phyloP scores from a whole-genome alignment of 179 eudicot species.

The Beta corolliflora region DNA sequence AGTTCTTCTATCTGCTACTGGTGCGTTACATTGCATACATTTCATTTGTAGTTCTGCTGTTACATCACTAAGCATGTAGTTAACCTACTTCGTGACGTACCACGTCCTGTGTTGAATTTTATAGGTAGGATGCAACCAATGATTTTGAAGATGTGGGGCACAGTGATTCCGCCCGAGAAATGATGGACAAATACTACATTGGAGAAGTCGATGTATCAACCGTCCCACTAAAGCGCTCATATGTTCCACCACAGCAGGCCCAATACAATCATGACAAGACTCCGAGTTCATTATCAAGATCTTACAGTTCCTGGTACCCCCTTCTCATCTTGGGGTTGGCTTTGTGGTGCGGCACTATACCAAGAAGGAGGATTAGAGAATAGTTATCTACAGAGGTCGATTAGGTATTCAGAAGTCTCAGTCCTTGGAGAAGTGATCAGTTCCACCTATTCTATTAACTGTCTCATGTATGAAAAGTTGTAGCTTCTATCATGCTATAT shows the following conservation, averaged over 20 bases:
- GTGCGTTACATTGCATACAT: slow-evolving; percentile 30
- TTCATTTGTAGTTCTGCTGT: background rate
- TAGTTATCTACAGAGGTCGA: slow-evolving; percentile 10
- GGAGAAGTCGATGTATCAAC: slow-evolving; percentile 65
- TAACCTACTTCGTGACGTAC: slow-evolving; percentile 2
- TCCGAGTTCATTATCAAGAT: slow-evolving; percentile 59
- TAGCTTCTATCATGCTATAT: slow-evolving; percentile 5
- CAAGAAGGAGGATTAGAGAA: slow-evolving; percentile 64
- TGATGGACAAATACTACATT: slow-evolving; percentile 67
- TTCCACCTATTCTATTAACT: background rate
- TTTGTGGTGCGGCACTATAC: slow-evolving; percentile 57
- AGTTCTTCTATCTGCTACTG: slow-evolving; percentile 87
- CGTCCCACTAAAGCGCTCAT: slow-evolving; percentile 52
- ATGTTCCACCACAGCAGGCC: slow-evolving; percentile 47
- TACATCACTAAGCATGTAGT: background rate
- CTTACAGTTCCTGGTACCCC: slow-evolving; percentile 73
- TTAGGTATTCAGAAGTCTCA: slow-evolving; percentile 10
- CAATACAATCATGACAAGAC: slow-evolving; percentile 58
- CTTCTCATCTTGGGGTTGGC: slow-evolving; percentile 74
- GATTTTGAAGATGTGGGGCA: slow-evolving; percentile 90
- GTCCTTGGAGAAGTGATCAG: slow-evolving; percentile 14
- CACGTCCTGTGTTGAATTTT: slow-evolving; percentile 3
- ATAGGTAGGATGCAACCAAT: slow-evolving; percentile 81
- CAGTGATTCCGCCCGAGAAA: slow-evolving; percentile 71
- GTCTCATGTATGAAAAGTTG: slow-evolving; percentile 11